Base-by-base conservation (phyloP, 345 rosid genomes). In the Euphorbia pulcherrima region DNA sequence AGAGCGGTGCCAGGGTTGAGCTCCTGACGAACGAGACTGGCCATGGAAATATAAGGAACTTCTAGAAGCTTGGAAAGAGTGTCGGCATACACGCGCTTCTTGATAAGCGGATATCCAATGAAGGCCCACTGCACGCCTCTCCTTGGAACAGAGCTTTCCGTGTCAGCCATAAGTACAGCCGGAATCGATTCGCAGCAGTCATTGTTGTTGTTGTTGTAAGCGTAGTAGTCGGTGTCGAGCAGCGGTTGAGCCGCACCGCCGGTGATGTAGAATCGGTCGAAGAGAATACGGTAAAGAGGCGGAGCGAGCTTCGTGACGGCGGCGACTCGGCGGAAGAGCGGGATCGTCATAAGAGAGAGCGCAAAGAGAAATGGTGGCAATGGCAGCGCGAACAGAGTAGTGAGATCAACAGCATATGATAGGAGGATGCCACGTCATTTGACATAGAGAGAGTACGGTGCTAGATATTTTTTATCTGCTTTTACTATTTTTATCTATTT, bases 81-180 rank as follows among this genome's bases (percentile, higher is more conserved):
- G 33, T 62, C 73, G 9, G 73, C 77, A 51, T 65, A 75, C 58
- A 77, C 74, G 64, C 76, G 77, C 71, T 58, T 74, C 68, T 75
- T 81, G 26, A 76, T 50, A 69, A 64, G 68, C 35, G 77, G 79
- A 30, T 59, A 65, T 60, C 84, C 79, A 1, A 81, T 75, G 58
- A 81, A 72, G 58, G 73, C 75, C 81, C 79, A 81, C 60, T 75
- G 77, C 39, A 81, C 79, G 65, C 81, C 81, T 41, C 76, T 75
- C 17, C 44, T 27, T 3, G 75, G 60, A 26, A 72, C 71, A 44
- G 47, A 37, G 16, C 63, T 60, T 28, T 62, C 69, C 37, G 73
- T n/a, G 23, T 77, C 84, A 28, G 62, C 26, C 68, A 65, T 12
- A 23, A 78, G 58, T 68, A 39, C 48, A 18, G 48, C 17, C 50